Evolutionary conservation across 371 early-diverging fungal species (phyloP).

Genomic region (Mucor ambiguus): DNA sequence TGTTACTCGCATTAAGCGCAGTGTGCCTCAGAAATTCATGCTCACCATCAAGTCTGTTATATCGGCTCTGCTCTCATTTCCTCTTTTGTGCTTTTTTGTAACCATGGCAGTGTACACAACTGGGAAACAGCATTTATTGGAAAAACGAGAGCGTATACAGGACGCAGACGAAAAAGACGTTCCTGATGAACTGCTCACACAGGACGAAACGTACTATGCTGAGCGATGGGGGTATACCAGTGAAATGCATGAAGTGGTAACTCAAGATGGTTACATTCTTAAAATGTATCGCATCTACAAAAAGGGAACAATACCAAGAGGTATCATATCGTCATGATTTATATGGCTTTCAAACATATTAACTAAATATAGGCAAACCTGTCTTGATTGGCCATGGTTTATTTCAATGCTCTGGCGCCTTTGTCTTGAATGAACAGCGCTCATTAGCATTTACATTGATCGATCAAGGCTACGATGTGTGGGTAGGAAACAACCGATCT

Average conservation of each 20-base stretch:
- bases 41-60: background rate
- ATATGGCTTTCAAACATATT: background rate
- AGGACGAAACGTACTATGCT: constrained; percentile 40
- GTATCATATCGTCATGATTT: constrained; percentile 2
- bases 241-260: constrained; percentile 35
- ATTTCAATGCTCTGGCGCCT: constrained; percentile 64
- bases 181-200: constrained; percentile 30
- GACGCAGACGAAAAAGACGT: background rate
- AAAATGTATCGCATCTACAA: constrained; percentile 39
- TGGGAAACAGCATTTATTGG: constrained; percentile 10
- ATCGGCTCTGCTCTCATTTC: constrained; percentile 16
- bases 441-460: constrained; percentile 57
- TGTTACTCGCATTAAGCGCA: constrained; percentile 6
- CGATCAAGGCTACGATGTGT: constrained; percentile 57
- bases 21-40: background rate
- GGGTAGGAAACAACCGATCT: constrained; percentile 53
- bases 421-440: constrained; percentile 50
- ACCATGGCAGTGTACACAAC: constrained; percentile 13
- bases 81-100: constrained; percentile 12
- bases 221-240: constrained; percentile 44
- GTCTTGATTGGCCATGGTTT: constrained; percentile 62
- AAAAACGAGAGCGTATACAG: constrained; percentile 12
- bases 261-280: constrained; percentile 52
- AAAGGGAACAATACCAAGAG: constrained; percentile 17
- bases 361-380: constrained; percentile 30